Evolutionary conservation across 2,329 filamentous ascomycete genomes (phyloP).

Genomic region (Pseudogymnoascus verrucosus): DNA sequence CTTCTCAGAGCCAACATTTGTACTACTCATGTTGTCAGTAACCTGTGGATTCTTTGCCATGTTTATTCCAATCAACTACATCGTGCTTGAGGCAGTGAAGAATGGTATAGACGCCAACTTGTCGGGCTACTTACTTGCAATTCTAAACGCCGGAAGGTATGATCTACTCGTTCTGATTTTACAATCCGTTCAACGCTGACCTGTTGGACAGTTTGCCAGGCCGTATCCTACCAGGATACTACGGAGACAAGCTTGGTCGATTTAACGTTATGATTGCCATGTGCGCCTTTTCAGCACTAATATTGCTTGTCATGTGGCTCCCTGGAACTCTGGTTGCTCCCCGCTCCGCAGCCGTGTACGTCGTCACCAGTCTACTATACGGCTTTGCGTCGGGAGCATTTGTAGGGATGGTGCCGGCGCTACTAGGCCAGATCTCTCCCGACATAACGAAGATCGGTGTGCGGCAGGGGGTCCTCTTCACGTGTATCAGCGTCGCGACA

Average conservation of each 20-base stretch:
- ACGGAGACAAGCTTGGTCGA: conserved; percentile 44
- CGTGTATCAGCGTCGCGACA: conserved; percentile 52
- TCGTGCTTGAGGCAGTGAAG: conserved; percentile 31
- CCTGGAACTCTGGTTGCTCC: conserved; percentile 41
- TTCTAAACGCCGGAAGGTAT: conserved; percentile 37
- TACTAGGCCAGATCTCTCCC: conserved; percentile 57
- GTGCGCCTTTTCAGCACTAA: conserved; percentile 7
- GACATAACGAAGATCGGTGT: conserved; percentile 60
- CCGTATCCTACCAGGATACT: conserved; percentile 42
- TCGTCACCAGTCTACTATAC: conserved; percentile 55
- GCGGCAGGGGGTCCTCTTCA: conserved; percentile 55
- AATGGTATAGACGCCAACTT: conserved; percentile 38
- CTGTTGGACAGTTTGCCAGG: conserved; percentile 37
- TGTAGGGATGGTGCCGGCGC: conserved; percentile 38
- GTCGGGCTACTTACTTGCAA: conserved; percentile 41
- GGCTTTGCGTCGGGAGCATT: conserved; percentile 51
- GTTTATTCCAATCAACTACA: conserved; percentile 34
- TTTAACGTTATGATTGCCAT: conserved; percentile 35
- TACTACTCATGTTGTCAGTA: conserved; percentile 28
- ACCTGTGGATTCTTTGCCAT: conserved; percentile 35
- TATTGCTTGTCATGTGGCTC: conserved; percentile 55
- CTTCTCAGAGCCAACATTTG: conserved; percentile 22
- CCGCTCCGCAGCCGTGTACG: conserved; percentile 33
- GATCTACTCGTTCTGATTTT: background rate
- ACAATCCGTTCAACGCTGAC: background rate